phyloP scores from a whole-genome alignment of 2,329 filamentous ascomycete species.

The Epichloe brachyelytri region DNA sequence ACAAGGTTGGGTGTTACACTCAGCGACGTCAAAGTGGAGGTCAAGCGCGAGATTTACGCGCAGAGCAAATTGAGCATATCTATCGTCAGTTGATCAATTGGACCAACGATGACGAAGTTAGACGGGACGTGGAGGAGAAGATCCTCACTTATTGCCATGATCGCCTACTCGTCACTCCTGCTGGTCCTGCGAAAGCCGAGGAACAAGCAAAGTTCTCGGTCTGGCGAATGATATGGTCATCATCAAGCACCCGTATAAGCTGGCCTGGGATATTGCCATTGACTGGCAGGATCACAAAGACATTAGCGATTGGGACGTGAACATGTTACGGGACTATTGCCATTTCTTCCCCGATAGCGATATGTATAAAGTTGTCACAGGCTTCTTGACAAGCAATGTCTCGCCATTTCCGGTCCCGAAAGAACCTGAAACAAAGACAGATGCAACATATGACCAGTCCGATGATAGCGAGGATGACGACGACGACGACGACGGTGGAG shows the following conservation, averaged over 20 bases:
- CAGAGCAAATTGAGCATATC: conserved; percentile 62
- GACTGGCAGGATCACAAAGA: conserved; percentile 77
- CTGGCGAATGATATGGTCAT: conserved; percentile 89
- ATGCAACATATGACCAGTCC: conserved; percentile 23
- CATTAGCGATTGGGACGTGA: conserved; percentile 64
- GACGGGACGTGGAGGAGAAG: conserved; percentile 82
- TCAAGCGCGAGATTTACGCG: conserved; percentile 71
- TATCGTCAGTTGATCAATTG: conserved; percentile 83
- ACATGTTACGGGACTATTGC: conserved; percentile 68
- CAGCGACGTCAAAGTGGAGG: conserved; percentile 71
- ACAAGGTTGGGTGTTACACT: conserved; percentile 78
- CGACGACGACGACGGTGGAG: conserved; percentile 45
- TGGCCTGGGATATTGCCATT: conserved; percentile 83
- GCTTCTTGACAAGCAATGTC: conserved; percentile 68
- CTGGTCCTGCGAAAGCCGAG: conserved; percentile 48
- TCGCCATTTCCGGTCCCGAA: conserved; percentile 58
- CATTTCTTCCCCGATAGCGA: conserved; percentile 74
- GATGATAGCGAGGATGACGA: conserved; percentile 48
- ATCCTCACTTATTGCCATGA: conserved; percentile 72
- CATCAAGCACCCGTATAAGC: conserved; percentile 77
- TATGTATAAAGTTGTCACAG: conserved; percentile 67
- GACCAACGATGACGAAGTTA: conserved; percentile 72
- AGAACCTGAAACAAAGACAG: conserved; percentile 10
- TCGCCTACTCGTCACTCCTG: conserved; percentile 53
- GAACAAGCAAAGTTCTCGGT: conserved; percentile 61